Percentiles rank a stretch among this genome's conserved stretches.
phyloP scores from a whole-genome alignment of 768 basidiomycete genomes.

The Russula emetica region DNA sequence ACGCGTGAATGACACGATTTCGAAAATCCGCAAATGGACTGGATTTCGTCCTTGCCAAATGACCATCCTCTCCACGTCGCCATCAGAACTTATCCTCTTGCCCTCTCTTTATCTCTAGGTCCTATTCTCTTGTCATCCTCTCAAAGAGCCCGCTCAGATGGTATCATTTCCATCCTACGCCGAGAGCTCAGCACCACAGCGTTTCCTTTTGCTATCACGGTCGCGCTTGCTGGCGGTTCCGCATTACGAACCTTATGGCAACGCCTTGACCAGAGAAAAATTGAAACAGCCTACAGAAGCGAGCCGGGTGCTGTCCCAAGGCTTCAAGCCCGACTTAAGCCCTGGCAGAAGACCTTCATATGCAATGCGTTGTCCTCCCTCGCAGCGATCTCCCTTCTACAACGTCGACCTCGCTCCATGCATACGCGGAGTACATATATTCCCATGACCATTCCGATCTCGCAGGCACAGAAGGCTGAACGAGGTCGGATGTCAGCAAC shows the following conservation, averaged over 20 bases:
- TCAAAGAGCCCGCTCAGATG: conserved; percentile 29
- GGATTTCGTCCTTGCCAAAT: conserved; percentile 24
- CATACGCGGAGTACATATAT: conserved; percentile 33
- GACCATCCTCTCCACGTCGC: conserved; percentile 55
- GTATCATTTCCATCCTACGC: conserved; percentile 41
- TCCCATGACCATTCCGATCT: conserved; percentile 29
- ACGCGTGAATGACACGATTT: too few relatives aligned
- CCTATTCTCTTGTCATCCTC: conserved; percentile 55
- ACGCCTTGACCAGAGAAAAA: conserved; percentile 25
- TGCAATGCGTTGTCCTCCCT: conserved; percentile 54
- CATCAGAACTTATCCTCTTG: conserved; percentile 62
- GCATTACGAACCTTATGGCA: conserved; percentile 47
- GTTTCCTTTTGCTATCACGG: conserved; percentile 65
- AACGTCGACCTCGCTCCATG: conserved; percentile 41
- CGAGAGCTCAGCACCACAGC: conserved; percentile 58
- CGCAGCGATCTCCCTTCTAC: conserved; percentile 54
- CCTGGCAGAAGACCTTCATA: conserved; percentile 52
- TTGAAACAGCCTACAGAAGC: background rate
- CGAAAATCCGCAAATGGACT: background rate
- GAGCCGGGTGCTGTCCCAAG: background rate
- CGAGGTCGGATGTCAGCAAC: conserved; percentile 45
- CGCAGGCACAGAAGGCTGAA: background rate
- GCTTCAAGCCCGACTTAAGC: conserved; percentile 29
- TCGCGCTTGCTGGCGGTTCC: conserved; percentile 61
- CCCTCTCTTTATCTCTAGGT: conserved; percentile 61